Percentiles rank a stretch among this genome's conserved stretches.
phyloP scores from a whole-genome alignment of 495 filamentous ascomycete genomes.

The Hyphodiscus hymeniophilus region DNA sequence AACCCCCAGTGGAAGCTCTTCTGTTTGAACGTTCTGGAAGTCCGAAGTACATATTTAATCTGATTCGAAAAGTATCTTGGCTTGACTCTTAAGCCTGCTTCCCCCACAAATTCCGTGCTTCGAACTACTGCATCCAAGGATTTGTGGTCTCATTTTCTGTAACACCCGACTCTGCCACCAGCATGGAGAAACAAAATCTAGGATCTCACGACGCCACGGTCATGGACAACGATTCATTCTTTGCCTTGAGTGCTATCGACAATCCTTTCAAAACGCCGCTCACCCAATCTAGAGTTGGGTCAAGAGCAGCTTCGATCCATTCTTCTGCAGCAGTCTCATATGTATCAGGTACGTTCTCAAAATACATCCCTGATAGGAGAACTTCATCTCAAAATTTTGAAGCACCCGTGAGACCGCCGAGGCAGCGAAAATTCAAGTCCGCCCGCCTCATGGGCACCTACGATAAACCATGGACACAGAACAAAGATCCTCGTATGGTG shows the following conservation, averaged over 20 bases:
- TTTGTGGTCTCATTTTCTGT: no score
- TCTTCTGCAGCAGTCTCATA: conserved; percentile 1
- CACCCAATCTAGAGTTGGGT: background rate
- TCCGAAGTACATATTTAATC: no score
- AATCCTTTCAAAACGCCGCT: background rate
- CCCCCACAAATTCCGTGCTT: no score
- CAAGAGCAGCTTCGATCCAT: background rate
- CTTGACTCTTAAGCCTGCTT: no score
- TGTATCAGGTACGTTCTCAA: background rate
- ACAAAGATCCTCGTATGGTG: background rate
- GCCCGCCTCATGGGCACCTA: background rate
- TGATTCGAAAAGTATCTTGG: no score
- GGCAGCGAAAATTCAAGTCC: background rate
- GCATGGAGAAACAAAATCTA: background rate
- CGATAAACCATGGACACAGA: background rate
- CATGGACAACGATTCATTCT: background rate
- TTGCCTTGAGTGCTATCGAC: background rate
- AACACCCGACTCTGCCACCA: no score
- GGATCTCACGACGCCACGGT: no score
- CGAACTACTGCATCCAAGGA: no score
- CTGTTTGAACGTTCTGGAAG: no score
- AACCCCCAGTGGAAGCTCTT: no score
- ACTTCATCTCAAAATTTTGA: background rate
- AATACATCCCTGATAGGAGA: background rate
- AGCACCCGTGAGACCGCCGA: background rate